These are phyloP conservation scores for Pseudogymnoascus sp. DNA, from an alignment of 2,329 filamentous ascomycete genomes.

Conservation along the genomic window DNA sequence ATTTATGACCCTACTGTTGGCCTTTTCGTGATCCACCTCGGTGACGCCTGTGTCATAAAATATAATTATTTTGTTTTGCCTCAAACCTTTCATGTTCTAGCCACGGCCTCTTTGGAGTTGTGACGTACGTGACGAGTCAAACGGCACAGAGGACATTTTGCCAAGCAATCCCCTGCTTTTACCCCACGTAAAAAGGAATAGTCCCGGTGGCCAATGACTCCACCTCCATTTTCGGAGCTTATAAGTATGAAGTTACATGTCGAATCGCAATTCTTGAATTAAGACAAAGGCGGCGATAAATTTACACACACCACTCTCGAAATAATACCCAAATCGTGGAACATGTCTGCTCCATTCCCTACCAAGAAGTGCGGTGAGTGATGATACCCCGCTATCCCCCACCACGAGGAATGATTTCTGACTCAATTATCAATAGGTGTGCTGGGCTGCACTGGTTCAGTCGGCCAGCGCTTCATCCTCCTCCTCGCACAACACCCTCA, in stretches of 20 bases:
- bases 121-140: constrained; percentile 4
- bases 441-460: constrained; percentile 85
- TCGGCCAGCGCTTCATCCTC: constrained; percentile 91
- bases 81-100: not conserved
- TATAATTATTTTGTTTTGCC: constrained; percentile 3
- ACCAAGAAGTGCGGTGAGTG: constrained; percentile 44
- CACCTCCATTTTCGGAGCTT: constrained; percentile 8
- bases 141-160: not conserved
- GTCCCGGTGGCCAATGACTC: constrained; percentile 5
- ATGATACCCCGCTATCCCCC: not conserved
- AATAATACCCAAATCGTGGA: not conserved
- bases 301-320: not conserved
- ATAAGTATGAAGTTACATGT: constrained; percentile 4
- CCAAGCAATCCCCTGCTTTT: constrained; percentile 3
- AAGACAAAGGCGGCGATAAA: not conserved
- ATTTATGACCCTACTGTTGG: not conserved
- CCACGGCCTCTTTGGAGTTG: not conserved
- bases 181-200: constrained; percentile 8
- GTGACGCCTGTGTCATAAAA: not conserved
- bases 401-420: not conserved
- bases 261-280: not conserved
- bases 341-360: constrained; percentile 35
- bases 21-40: not conserved
- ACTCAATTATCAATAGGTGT: constrained; percentile 44
- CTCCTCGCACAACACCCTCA: constrained; percentile 81